Evolutionary conservation across 2,329 filamentous ascomycete species (phyloP), one percentile per base, ranked within the genome.

Genomic region (Aureobasidium sp.): DNA sequence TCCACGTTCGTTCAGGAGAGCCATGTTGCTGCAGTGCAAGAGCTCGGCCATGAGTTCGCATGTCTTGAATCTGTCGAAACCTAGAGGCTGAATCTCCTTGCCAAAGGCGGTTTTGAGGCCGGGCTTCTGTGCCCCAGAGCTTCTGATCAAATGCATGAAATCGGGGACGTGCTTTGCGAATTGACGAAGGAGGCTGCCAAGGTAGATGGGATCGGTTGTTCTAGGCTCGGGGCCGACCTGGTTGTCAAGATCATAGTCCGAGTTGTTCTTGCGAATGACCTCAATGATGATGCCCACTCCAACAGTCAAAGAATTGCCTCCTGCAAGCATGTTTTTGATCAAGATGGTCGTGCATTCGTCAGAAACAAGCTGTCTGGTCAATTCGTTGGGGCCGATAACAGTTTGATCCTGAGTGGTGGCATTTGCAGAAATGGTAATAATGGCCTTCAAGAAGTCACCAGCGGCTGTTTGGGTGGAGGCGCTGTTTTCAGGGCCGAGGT

Each of bases 201-300:
- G 84, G 71, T 97, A 99, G 68, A 99, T 99, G 4, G 94, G 94
- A 70, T 99, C 94, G 57, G 91, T 93, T 0, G 93, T 93, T 61
- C 87, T 81, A 2, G 89, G 84, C 66, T 89, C 89, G 31, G 89
- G 85, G 63, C 91, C 90, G 53, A 88, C 86, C 64, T 92, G 87
- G 68, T 92, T 89, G 68, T 97, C 94, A 0, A 94, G 88, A 68
- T 99, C 94, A 73, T 99, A 99, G 75, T 99, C 94, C 0, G 94
- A 97, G 74, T 99, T 99, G 76, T 99, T 99, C 78, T 99, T 99
- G 64, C 94, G 85, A 72, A 99, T 99, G 49, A 99, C 94, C 76
- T 99, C 94, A 66, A 99, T 99, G 37, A 99, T 85, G 70, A 97
- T 97, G 22, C 94, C 94, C 12, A 99, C 94, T 55, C 94, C 94